phyloP scores from a whole-genome alignment of 345 rosid species.

The Cardamine resedifolia region DNA sequence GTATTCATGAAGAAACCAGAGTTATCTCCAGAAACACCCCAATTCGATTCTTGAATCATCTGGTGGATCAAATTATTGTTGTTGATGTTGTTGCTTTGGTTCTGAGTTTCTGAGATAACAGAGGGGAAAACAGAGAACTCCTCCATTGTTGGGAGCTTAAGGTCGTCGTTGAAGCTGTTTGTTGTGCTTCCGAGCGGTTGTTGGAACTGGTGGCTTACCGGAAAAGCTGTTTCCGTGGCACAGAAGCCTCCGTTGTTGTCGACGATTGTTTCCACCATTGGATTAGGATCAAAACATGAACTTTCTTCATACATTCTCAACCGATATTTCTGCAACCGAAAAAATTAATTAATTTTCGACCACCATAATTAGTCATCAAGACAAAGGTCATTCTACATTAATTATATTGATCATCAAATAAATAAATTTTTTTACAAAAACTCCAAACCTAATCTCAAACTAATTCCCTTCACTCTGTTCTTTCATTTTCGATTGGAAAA shows the following conservation, averaged over 20 bases:
- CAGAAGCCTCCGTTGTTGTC: slow-evolving; percentile 23
- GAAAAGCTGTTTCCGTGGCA: slow-evolving; percentile 13
- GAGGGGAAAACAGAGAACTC: slow-evolving; percentile 36
- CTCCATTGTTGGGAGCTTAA: slow-evolving; percentile 41
- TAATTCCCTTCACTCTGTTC: slow-evolving; percentile 10
- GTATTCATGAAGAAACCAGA: slow-evolving; percentile 39
- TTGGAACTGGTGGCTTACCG: slow-evolving; percentile 12
- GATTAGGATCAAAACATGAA: slow-evolving; percentile 48
- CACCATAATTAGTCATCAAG: background rate
- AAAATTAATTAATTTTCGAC: background rate
- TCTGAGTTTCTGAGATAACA: slow-evolving; percentile 30
- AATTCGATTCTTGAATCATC: slow-evolving; percentile 35
- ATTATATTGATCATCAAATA: background rate
- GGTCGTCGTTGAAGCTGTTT: slow-evolving; percentile 41
- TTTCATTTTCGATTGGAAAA: background rate
- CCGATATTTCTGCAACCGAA: slow-evolving; percentile 20
- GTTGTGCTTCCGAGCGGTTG: slow-evolving; percentile 32
- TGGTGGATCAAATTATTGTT: slow-evolving; percentile 41
- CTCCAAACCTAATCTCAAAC: slow-evolving; percentile 34
- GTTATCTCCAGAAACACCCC: slow-evolving; percentile 37
- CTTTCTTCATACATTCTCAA: slow-evolving; percentile 47
- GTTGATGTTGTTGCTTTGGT: slow-evolving; percentile 16
- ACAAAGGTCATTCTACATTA: background rate
- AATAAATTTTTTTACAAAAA: background rate
- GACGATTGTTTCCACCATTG: slow-evolving; percentile 36